Evolutionary conservation across 352 stramenopile species (phyloP), one percentile per base, ranked within the genome.

Genomic region (Pythium guiyangense): DNA sequence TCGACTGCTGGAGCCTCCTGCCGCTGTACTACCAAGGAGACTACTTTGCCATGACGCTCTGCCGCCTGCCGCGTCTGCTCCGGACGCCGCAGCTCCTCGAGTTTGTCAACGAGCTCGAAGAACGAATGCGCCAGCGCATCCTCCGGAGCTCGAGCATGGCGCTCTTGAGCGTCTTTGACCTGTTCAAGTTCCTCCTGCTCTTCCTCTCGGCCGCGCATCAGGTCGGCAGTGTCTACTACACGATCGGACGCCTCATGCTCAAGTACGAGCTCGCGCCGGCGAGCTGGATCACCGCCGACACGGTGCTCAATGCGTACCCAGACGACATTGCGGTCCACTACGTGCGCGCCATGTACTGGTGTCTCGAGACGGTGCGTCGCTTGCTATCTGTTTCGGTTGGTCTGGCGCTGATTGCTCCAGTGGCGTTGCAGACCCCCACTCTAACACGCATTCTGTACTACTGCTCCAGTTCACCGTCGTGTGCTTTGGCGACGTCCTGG

Each of bases 1-100:
- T 71, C 12, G 70, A 85, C 56, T 78, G 62, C 39, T 50, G 63
- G n/a, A 74, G 73, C 18, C 70, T 84, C 59, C 6, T 57, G 12
- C 71, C 71, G 22, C 15, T 70, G 0, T 79, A 78, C 42, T 82
- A 77, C 14, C 52, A 56, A 18, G 64, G 67, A 18, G 60, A 63
- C 34, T 58, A 71, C 42, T 73, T 74, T 11, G 35, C 17, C 10
- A 63, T 63, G 57, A 57, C 57, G 25, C 42, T 69, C 26, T 51
- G 49, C n/a, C 59, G 63, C 6, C 22, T 70, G 1, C 59, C 63
- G 11, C 45, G 63, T 2, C 49, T 70, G 1, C 31, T 70, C 17
- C 49, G 55, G 34, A 64, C 52, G 14, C 60, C 48, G 8, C 63
- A 68, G 39, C 43, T 70, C 4, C 40, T 66, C 11, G 39, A 57